Base-by-base conservation (phyloP, 768 basidiomycete species). In the Mycena haematopus region DNA sequence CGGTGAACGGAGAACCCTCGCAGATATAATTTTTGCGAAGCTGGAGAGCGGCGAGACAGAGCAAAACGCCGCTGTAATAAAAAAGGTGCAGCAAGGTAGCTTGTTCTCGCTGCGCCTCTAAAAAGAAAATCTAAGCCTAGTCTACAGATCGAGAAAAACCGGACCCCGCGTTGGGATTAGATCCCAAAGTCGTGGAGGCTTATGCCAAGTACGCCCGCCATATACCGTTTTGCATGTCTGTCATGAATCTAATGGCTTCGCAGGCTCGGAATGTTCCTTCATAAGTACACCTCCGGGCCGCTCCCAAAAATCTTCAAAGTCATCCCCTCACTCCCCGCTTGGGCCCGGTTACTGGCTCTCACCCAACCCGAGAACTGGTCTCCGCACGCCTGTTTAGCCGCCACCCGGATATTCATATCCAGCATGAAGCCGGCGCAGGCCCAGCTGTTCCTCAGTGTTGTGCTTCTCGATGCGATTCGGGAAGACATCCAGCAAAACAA, bases 261-360 rank as follows among this genome's bases (percentile, higher is more conserved):
- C 72, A 98, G 96, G 79, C 84, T 98, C 56, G 97, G 95, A 19
- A 76, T 84, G 62, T 87, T 96, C 63, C 84, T 99, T 33, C 88
- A 84, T 45, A 88, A 89, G 58, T 98, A 99, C 80, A 93, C 91
- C 70, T 95, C 95, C 15, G 96, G 96, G 0, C 89, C 95, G 1
- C 84, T 99, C 1, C 97, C 97, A 31, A 99, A 99, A 78, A 83
- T 95, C 3, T 96, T 99, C 87, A 99, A 99, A 81, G 91, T 99
- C 64, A 92, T 99, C 49, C 97, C 97, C 22, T 91, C 96, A 13
- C 87, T 98, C 25, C 92, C 94, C 3, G 89, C 92, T 63, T 99
- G 97, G 97, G 95, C 96, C 11, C 91, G 95, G 51, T 88, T 99
- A 65, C 86, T 99, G 46, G 93, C 96, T 27, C 84, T 99, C 47